Evolutionary conservation across 164 flowering plant species (phyloP).

Genomic region (Santalum album): DNA sequence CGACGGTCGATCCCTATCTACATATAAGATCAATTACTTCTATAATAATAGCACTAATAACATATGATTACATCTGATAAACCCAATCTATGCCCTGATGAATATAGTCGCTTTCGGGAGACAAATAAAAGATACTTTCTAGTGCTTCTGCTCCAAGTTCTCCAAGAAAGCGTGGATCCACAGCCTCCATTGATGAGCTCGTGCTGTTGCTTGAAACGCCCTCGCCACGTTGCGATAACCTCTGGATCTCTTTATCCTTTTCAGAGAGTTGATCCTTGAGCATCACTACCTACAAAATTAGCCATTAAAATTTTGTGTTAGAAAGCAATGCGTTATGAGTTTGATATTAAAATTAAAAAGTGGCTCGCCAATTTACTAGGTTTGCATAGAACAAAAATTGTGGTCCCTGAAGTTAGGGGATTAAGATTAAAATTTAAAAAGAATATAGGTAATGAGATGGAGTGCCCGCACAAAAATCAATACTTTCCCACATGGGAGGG

Average conservation of each 20-base stretch:
- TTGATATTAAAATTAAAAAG: not conserved
- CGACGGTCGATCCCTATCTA: too few species aligned
- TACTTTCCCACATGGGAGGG: too few species aligned
- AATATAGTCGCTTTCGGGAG: conserved; percentile 18
- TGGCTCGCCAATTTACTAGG: too few species aligned
- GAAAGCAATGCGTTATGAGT: not conserved
- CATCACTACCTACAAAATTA: conserved; percentile 36
- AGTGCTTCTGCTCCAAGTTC: conserved; percentile 35
- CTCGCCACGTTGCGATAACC: conserved; percentile 26
- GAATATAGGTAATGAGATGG: too few species aligned
- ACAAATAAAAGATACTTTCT: conserved; percentile 23
- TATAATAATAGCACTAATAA: too few species aligned
- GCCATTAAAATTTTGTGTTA: not conserved
- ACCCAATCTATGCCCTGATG: conserved; percentile 43
- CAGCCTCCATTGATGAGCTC: conserved; percentile 33
- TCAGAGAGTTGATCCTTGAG: conserved; percentile 42
- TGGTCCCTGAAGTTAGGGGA: not conserved
- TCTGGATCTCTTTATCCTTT: conserved; percentile 43
- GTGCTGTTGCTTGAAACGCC: conserved; percentile 41
- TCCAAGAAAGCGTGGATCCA: conserved; percentile 29
- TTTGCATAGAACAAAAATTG: not conserved
- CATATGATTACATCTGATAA: not conserved
- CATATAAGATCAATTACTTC: too few species aligned
- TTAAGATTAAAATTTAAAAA: too few species aligned
- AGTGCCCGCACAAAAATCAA: too few species aligned